These are phyloP conservation scores for Solanum pennellii DNA, from an alignment of 257 asterid species.

Conservation along the genomic window DNA sequence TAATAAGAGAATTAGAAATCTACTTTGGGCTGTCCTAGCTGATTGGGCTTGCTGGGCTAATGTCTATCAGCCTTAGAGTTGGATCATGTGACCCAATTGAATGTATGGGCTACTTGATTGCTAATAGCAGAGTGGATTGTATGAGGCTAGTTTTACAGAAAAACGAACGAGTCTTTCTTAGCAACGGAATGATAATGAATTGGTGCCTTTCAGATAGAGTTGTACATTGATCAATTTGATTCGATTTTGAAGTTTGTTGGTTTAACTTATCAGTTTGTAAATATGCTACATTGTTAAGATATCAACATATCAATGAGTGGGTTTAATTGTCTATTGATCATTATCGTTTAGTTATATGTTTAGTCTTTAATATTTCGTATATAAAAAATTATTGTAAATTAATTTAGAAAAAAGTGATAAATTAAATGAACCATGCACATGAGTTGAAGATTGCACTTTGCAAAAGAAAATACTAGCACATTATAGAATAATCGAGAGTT, in stretches of 20 bases:
- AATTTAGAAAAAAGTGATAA: no score
- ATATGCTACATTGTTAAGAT: background rate
- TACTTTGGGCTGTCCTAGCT: background rate
- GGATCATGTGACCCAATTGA: background rate
- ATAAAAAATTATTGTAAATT: no score
- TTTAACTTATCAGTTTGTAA: no score
- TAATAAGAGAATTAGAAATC: background rate
- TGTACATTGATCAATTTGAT: no score
- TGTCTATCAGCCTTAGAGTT: background rate
- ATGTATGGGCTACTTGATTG: background rate
- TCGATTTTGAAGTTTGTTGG: background rate
- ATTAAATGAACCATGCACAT: background rate
- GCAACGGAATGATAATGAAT: background rate
- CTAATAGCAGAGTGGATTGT: background rate
- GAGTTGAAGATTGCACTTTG: background rate
- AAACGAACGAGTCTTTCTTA: no score
- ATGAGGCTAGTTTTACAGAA: background rate
- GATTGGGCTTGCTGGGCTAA: background rate
- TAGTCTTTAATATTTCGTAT: background rate
- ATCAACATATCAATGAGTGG: background rate
- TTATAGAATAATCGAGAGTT: no score
- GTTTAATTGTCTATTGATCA: no score
- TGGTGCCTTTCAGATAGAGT: background rate
- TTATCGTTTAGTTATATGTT: no score
- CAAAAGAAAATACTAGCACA: background rate